Percentiles rank a stretch among this genome's conserved stretches.
These are phyloP conservation scores for Amanita rubescens DNA, from an alignment of 768 basidiomycete species.

Conservation along the genomic window DNA sequence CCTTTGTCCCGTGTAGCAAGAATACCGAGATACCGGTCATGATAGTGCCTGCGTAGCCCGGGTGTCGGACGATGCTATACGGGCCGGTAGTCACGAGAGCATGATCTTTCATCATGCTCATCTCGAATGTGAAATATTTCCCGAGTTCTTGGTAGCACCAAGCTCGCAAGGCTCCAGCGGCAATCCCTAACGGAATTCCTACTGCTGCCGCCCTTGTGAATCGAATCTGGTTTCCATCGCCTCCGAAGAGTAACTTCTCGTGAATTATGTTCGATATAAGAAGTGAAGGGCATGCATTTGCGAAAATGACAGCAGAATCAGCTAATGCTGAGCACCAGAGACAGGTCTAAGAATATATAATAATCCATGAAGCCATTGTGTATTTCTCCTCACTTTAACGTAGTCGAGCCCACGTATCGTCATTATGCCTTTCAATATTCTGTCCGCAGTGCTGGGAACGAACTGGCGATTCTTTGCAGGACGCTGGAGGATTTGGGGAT, in stretches of 20 bases:
- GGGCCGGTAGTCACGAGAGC: conserved; percentile 39
- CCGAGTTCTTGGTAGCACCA: conserved; percentile 41
- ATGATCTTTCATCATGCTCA: conserved; percentile 40
- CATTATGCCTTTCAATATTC: no score
- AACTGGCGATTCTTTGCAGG: no score
- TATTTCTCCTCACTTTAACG: background rate
- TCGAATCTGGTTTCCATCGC: background rate
- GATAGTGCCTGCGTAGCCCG: conserved; percentile 38
- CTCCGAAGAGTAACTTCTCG: background rate
- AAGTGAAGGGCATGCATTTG: background rate
- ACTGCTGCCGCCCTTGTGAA: background rate
- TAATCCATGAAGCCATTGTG: background rate
- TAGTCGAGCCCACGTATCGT: background rate
- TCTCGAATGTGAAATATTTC: conserved; percentile 42
- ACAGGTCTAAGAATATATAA: background rate
- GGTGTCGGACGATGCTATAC: conserved; percentile 41
- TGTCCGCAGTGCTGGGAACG: no score
- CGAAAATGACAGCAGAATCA: background rate
- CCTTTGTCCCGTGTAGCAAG: conserved; percentile 26
- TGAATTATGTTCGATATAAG: background rate
- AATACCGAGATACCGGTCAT: conserved; percentile 27
- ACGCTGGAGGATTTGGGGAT: conserved; percentile 4
- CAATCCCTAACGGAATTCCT: conserved; percentile 11
- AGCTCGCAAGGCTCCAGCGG: conserved; percentile 25
- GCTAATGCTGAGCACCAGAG: background rate